Evolutionary conservation across 1,284 basidiomycete genomes (phyloP), one percentile per base, ranked within the genome.

Genomic region (Inonotus hispidus): DNA sequence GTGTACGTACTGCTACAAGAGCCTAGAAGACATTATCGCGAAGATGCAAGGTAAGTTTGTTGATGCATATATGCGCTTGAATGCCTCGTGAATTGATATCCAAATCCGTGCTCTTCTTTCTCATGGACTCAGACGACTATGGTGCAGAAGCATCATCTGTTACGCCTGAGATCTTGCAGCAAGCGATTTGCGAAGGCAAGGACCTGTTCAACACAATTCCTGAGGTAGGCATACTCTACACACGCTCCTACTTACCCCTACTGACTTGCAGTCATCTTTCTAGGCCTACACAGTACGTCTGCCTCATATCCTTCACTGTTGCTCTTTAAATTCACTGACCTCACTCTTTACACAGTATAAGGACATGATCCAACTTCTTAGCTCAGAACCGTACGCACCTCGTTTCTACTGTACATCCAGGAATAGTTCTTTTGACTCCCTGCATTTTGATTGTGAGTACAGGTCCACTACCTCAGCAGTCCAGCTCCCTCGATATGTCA

Each of bases 141-240:
- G 71, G 70, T 14, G 66, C 71, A 2, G 70, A 70, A 6, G 46
- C 66, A 0, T 56, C 67, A 10, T 63, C 71, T 3, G 66, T 75
- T 16, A 55, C 66, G 0, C 70, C 70, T 0, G 57, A 61, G 6
- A 58, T 64, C 14, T 73, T 77, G 25, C 71, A 75, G 58, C 53
- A 70, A 32, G 72, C 70, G 35, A 70, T 76, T 35, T 76, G 75
- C 58, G 56, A 65, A 23, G 74, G 74, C 10, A 65, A 67, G 29
- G 74, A 75, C 49, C 65, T 74, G 27, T 75, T 73, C 54, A 65
- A 66, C 14, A 69, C 70, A 67, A 58, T 74, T 7, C 73, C 73
- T 11, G 73, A 75, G 61, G 73, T 71, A 1, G 69, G 47, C 41
- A 43, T 4, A 71, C 61, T 66, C 64, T 0, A 70, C 63, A 21